Percentiles rank a stretch among this genome's conserved stretches.
Evolutionary conservation across 345 rosid species (phyloP).

Genomic region (Limnanthes douglasii): DNA sequence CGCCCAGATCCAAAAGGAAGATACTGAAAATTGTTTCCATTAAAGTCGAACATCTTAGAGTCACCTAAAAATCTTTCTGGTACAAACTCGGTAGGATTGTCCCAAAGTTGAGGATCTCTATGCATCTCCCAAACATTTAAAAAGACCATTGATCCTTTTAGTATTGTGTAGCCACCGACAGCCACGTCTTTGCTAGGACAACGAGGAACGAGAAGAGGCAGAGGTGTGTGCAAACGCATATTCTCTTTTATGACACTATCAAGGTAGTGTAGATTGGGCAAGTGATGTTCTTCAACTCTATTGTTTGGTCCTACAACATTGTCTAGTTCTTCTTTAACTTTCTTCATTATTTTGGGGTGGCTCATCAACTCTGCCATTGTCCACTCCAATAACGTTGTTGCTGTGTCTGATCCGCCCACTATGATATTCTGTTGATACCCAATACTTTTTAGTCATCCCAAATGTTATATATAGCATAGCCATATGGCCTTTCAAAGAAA

Average conservation of each 20-base stretch:
- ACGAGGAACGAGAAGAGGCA: constrained; percentile 34
- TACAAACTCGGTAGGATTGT: constrained; percentile 21
- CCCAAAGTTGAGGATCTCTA: constrained; percentile 39
- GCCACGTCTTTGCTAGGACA: constrained; percentile 14
- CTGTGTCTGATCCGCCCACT: constrained; percentile 19
- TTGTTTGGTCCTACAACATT: constrained; percentile 23
- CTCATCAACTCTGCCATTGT: constrained; percentile 30
- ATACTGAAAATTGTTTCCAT: constrained; percentile 24
- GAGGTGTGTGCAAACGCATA: constrained; percentile 29
- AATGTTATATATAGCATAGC: no score
- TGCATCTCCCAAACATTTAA: constrained; percentile 35
- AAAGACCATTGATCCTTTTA: constrained; percentile 20
- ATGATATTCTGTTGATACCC: constrained; percentile 20
- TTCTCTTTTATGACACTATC: constrained; percentile 33
- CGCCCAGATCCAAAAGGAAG: constrained; percentile 39
- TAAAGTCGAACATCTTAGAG: constrained; percentile 4
- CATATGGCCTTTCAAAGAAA: no score
- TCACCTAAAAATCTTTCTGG: constrained; percentile 30
- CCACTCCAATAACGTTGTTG: constrained; percentile 31
- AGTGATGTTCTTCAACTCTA: constrained; percentile 31
- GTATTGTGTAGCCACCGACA: constrained; percentile 29
- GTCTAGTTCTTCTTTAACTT: constrained; percentile 16
- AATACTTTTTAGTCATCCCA: no score
- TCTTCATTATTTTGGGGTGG: constrained; percentile 18
- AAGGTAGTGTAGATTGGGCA: constrained; percentile 22